Base-by-base conservation (phyloP, 306 rosid species). In the Casuarina equisetifolia region DNA sequence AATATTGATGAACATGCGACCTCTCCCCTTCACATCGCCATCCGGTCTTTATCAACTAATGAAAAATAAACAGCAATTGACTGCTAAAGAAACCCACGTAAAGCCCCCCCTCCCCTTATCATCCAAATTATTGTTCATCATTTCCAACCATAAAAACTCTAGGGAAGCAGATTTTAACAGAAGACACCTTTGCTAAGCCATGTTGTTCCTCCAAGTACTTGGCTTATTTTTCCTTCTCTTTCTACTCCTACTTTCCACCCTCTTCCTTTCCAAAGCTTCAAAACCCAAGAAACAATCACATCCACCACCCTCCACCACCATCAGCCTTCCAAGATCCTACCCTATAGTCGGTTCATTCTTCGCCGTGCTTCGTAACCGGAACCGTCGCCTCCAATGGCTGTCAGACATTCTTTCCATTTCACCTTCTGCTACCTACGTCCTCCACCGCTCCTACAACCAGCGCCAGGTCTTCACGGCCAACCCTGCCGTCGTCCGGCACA, bases 311-410 rank as follows among this genome's bases (percentile, higher is more conserved):
- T 38, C 84, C 8, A 3, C 87, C 19, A 0, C 71, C 1, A 16
- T 25, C 32, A 0, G 1, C 32, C 32, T 25, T 0, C 32, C 32
- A 25, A 25, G 32, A 25, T 25, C 32, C 80, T 91, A 90, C 68
- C 97, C 97, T 0, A 16, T 93, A 0, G 46, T 91, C 1, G 97
- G 97, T 13, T 79, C 93, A 0, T 72, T 72, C 36, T 78, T 84
- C 9, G 74, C 90, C 52, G 49, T 90, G 20, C 11, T 40, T 2
- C 76, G 83, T 17, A 81, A 91, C 88, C 61, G 16, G 0, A 61
- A 68, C 81, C 88, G 89, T 0, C 32, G 32, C 1, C 32, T 25
- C 32, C 32, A 25, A 25, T 25, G 32, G 32, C 32, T 25, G 0
- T 50, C 88, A 42, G 90, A 90, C 51, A 76, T 90, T 6, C 84